A percentile compares a stretch with the other conserved stretches of the same genome.
Evolutionary conservation across 495 filamentous ascomycete species (phyloP).

Genomic region (Aspergillus mulundensis): DNA sequence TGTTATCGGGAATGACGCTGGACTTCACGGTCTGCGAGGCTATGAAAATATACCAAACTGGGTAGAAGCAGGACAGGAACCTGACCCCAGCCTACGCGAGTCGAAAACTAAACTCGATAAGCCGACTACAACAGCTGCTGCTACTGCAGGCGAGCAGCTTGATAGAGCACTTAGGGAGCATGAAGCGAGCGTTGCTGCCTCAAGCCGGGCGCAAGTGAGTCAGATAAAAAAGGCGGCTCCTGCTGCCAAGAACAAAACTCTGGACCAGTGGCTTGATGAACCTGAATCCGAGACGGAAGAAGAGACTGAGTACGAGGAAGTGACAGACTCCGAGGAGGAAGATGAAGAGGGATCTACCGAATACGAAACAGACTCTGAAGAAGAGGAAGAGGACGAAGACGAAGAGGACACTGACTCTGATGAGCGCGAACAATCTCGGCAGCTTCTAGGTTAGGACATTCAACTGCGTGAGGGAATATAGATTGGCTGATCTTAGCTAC

Average conservation of each 20-base stretch:
- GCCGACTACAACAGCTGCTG: slow-evolving; percentile 18
- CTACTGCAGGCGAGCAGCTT: slow-evolving; percentile 62
- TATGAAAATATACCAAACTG: slow-evolving; percentile 78
- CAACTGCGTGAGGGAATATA: neutral
- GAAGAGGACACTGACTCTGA: slow-evolving; percentile 22
- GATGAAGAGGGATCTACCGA: slow-evolving; percentile 43
- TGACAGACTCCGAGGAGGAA: slow-evolving; percentile 47
- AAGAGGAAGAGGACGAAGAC: slow-evolving; percentile 41
- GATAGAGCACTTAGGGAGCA: slow-evolving; percentile 52
- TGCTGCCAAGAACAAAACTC: slow-evolving; percentile 56
- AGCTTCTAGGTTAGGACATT: slow-evolving; percentile 11
- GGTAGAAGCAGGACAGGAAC: slow-evolving; percentile 77
- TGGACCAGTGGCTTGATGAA: slow-evolving; percentile 83
- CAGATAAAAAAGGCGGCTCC: slow-evolving; percentile 8
- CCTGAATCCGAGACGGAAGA: slow-evolving; percentile 45
- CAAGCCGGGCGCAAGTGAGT: slow-evolving; percentile 18
- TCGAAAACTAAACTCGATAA: slow-evolving; percentile 29
- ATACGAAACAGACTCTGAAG: slow-evolving; percentile 24
- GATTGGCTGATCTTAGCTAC: neutral
- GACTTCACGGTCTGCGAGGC: slow-evolving; percentile 64
- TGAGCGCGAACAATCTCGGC: slow-evolving; percentile 11
- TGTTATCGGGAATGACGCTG: slow-evolving; percentile 71
- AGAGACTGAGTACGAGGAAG: slow-evolving; percentile 46
- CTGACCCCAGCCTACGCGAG: slow-evolving; percentile 67
- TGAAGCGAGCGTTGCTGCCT: slow-evolving; percentile 24